phyloP scores from a whole-genome alignment of 257 asterid genomes.

The Verbascum thapsus region DNA sequence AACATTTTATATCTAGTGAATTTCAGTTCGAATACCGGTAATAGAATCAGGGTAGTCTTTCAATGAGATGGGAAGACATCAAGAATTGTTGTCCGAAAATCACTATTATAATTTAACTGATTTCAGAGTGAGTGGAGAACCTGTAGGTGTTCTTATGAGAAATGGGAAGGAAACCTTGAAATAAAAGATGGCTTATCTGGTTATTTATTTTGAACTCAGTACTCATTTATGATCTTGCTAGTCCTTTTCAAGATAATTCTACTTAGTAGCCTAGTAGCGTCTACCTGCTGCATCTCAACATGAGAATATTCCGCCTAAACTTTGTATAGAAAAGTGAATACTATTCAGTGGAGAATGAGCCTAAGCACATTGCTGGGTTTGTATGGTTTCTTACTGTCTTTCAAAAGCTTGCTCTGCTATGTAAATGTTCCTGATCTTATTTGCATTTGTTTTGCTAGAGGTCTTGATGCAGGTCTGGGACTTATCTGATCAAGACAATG shows the following conservation, averaged over 20 bases:
- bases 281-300: conserved; percentile 5
- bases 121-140: conserved; percentile 8
- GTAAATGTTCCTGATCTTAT: conserved; percentile 27
- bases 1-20: conserved; percentile 8
- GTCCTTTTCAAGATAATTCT: conserved; percentile 13
- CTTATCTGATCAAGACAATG: conserved; percentile 96
- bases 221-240: conserved; percentile 20
- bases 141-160: background rate
- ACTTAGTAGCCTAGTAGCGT: background rate
- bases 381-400: conserved; percentile 15
- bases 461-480: conserved; percentile 98
- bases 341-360: conserved; percentile 20
- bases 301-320: conserved; percentile 25
- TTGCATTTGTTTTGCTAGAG: conserved; percentile 53
- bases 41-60: background rate
- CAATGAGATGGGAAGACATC: background rate
- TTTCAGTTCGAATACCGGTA: conserved; percentile 18
- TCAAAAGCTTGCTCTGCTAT: conserved; percentile 11
- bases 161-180: background rate
- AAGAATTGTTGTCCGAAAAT: background rate
- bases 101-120: conserved; percentile 8
- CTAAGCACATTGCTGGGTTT: conserved; percentile 17
- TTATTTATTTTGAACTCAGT: background rate
- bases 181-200: background rate
- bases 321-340: conserved; percentile 23